Percentiles rank a stretch among this genome's conserved stretches.
Evolutionary conservation across 257 asterid genomes (phyloP).

Genomic region (Solanum neorickii): DNA sequence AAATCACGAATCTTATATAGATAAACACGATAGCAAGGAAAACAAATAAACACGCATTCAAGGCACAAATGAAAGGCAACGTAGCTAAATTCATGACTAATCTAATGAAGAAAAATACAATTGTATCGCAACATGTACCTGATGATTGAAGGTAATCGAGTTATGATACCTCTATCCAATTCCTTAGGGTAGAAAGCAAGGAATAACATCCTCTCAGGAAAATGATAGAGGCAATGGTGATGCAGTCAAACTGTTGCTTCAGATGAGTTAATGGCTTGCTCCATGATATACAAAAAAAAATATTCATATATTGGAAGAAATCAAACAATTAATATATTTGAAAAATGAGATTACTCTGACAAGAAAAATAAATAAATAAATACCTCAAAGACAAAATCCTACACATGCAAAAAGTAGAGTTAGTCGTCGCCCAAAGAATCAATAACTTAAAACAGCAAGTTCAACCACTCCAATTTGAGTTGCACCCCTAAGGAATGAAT

Average conservation of each 20-base stretch:
- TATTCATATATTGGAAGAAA: background rate
- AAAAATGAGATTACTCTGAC: background rate
- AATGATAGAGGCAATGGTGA: background rate
- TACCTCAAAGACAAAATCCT: background rate
- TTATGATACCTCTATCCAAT: too few relatives aligned
- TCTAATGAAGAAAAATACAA: too few relatives aligned
- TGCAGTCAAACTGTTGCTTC: background rate
- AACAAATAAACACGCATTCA: too few relatives aligned
- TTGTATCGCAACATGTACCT: too few relatives aligned
- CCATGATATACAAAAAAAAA: background rate
- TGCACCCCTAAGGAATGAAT: background rate
- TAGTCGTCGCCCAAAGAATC: background rate
- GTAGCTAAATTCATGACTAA: too few relatives aligned
- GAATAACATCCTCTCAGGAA: background rate
- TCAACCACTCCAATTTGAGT: accelerated
- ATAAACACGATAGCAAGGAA: too few relatives aligned
- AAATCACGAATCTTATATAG: too few relatives aligned
- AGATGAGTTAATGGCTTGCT: background rate
- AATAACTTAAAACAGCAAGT: background rate
- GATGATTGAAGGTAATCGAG: too few relatives aligned
- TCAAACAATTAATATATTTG: background rate
- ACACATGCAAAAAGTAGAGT: background rate
- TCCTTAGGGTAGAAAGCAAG: too few relatives aligned
- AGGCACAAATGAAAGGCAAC: too few relatives aligned
- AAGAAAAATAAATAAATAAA: background rate